A percentile compares a stretch with the other conserved stretches of the same genome.
Evolutionary conservation across 441 rosid species (phyloP).

Genomic region (Erodium moschatum): DNA sequence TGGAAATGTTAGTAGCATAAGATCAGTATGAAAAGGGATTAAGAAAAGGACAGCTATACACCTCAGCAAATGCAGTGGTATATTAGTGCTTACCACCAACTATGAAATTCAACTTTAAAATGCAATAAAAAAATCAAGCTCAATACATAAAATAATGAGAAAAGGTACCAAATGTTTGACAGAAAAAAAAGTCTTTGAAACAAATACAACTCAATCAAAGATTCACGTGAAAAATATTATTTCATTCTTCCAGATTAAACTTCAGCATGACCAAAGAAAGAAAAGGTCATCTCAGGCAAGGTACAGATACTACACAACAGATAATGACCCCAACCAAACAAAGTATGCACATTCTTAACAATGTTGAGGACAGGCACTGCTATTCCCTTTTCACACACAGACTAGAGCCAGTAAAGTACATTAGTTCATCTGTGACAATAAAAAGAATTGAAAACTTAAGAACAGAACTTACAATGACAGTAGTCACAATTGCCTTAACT

Average conservation of each 20-base stretch:
- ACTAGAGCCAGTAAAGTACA: neutral
- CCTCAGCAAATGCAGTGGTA: neutral
- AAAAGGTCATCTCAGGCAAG: neutral
- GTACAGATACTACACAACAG: neutral
- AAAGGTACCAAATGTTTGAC: neutral
- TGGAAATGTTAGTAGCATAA: slow-evolving; percentile 4
- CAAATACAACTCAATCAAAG: neutral
- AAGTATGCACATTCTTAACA: neutral
- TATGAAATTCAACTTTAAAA: too few relatives aligned
- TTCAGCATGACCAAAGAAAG: neutral
- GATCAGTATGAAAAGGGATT: neutral
- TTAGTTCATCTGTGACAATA: neutral
- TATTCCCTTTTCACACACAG: neutral
- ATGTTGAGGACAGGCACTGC: neutral
- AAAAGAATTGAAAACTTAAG: neutral
- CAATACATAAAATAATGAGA: neutral
- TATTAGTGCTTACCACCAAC: neutral
- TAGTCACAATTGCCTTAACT: slow-evolving; percentile 64
- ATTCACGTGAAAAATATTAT: neutral
- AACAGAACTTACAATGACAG: slow-evolving; percentile 57
- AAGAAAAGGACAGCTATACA: neutral
- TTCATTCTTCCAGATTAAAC: neutral
- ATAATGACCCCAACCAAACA: neutral
- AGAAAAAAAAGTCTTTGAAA: neutral
- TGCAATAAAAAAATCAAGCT: neutral